Evolutionary conservation across 169 alveolate species (phyloP), one percentile per base, ranked within the genome.

Genomic region (Plasmodium fragile): DNA sequence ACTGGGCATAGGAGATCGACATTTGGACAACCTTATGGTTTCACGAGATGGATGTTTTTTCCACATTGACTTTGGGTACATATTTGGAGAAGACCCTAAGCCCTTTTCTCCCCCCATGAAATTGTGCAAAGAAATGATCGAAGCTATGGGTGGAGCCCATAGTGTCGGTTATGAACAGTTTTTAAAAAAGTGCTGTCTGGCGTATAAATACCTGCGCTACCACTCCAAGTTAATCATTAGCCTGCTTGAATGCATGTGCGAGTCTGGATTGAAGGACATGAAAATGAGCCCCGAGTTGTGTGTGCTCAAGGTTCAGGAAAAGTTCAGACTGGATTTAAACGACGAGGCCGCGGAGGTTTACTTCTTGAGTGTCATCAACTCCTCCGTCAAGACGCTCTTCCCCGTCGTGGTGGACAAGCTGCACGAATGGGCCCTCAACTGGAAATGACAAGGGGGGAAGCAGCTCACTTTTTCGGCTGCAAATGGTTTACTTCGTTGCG

Each of bases 1-100:
- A 30, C 96, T 99, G 89, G 99, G 99, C 28, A 98, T 99, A 2
- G 99, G 99, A 8, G 99, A 99, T 95, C 96, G 99, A 28, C 99
- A 99, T 96, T 95, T 98, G 79, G 99, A 99, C 95, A 99, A 99
- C 93, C 83, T 99, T 81, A 97, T 99, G 97, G 96, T 98, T 22
- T 97, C 98, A 81, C 96, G 96, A 78, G 96, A 96, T 92, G 99
- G 99, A 2, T 97, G 98, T 53, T 95, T 99, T 94, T 98, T 99
- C 93, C 99, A 99, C 95, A 98, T 99, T n/a, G 99, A 99, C 95
- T 99, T 98, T 96, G 99, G 99, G 25, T 99, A 97, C 95, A 98
- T 99, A 43, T 95, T 99, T 87, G 99, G 99, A 1, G 97, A 96
- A 36, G 98, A 96, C 70, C 98, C 98, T 6, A 95, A 84, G 81